Evolutionary conservation across 2,329 filamentous ascomycete species (phyloP), one percentile per base, ranked within the genome.

Genomic region (Chaetomiaceae sp.): DNA sequence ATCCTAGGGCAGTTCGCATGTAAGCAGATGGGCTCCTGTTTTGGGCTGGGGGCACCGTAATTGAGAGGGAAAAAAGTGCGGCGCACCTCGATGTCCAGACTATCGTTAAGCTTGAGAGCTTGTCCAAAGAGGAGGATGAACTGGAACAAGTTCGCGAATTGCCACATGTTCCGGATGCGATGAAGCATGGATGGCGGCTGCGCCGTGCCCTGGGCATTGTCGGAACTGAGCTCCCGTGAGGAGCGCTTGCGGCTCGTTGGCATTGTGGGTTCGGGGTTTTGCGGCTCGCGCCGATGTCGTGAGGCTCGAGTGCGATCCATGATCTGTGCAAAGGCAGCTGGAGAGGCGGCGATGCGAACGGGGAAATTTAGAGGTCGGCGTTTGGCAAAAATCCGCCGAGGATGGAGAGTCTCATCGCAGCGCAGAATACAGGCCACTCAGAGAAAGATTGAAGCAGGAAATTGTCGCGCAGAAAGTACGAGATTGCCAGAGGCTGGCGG

Each of bases 101-200:
- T 83, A 56, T 95, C 87, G 61, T 93, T 86, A 58, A 97, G 87
- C 72, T 95, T 96, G 66, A 95, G 84, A 38, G 84, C 84, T 62
- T 86, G 84, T 55, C 92, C 91, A 68, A 99, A 99, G 35, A 92
- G 81, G 66, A 85, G 87, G 55, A 97, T 88, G 79, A 90, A 99
- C 70, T 99, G 92, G 71, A 86, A 90, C 7, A 97, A 73, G 63
- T 90, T 92, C 55, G 92, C 89, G 70, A 97, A 96, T 68, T 96
- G 87, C 91, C 92, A 97, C 78, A 88, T 90, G 66, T 88, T 93
- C 56, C 92, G 83, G 59, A 97, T 79, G 58, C 77, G 83, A 52
- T 82, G 73, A 23, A 95, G 74, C 48, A 82, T 61, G 4, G 71
- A 66, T 2, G 61, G n/a, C n/a, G n/a, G 58, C 52, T 68, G 65